phyloP scores from a whole-genome alignment of 139 green algal genomes.

The Monoraphidium neglectum region DNA sequence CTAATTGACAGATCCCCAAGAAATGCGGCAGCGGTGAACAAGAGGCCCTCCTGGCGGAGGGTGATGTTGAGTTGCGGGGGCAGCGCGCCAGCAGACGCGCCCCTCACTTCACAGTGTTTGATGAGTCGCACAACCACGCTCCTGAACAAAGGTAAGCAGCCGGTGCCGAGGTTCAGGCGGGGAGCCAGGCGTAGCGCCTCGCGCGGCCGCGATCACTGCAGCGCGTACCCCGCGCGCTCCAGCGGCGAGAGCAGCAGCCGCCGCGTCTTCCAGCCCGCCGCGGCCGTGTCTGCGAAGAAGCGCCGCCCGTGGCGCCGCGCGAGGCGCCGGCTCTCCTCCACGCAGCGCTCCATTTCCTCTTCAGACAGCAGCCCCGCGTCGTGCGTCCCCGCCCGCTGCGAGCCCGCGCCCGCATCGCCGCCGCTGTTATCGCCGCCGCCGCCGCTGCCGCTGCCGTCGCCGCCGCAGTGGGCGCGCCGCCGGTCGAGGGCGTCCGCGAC shows the following conservation, averaged over 20 bases:
- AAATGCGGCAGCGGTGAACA: too few species aligned
- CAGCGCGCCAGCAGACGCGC: too few species aligned
- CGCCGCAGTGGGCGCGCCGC: not conserved
- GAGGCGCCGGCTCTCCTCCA: not conserved
- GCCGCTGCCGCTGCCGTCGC: conserved; percentile 9
- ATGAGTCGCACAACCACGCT: too few species aligned
- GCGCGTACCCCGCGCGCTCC: conserved; percentile 53
- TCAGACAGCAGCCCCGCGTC: not conserved
- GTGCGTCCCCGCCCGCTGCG: not conserved
- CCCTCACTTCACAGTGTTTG: too few species aligned
- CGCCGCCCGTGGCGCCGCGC: not conserved
- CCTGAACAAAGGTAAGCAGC: too few species aligned
- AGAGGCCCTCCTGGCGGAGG: too few species aligned
- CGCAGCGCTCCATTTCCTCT: conserved; percentile 8
- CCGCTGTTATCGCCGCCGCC: conserved; percentile 1
- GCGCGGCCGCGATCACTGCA: conserved; percentile 21
- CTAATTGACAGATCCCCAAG: too few species aligned
- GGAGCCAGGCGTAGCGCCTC: too few species aligned
- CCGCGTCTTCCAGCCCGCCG: conserved; percentile 46
- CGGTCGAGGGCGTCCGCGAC: conserved; percentile 1
- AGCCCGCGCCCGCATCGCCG: not conserved
- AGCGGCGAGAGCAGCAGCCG: conserved; percentile 65
- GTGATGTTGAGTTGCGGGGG: too few species aligned
- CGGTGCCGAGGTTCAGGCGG: too few species aligned
- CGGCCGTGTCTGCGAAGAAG: conserved; percentile 32